phyloP scores from a whole-genome alignment of 768 basidiomycete species.

The Suillus alpinus region DNA sequence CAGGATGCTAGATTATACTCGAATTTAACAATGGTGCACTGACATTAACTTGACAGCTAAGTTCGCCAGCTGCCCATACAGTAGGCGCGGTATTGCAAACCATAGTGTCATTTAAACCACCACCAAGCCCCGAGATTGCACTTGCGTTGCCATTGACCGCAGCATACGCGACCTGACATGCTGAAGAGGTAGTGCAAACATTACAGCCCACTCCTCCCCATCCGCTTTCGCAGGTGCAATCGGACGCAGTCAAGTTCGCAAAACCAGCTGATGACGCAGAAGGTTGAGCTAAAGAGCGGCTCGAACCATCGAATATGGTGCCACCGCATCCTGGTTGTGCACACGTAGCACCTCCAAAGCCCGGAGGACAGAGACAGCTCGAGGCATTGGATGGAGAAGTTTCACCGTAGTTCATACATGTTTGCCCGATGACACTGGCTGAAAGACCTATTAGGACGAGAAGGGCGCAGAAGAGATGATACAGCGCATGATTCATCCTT shows the following conservation, averaged over 20 bases:
- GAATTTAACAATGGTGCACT: slow-evolving; percentile 26
- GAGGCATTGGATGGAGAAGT: slow-evolving; percentile 13
- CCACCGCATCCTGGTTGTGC: slow-evolving; percentile 75
- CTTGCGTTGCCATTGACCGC: slow-evolving; percentile 37
- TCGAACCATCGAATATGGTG: slow-evolving; percentile 70
- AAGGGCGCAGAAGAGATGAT: slow-evolving; percentile 7
- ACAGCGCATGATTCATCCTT: neutral
- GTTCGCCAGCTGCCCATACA: slow-evolving; percentile 77
- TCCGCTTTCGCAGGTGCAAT: slow-evolving; percentile 68
- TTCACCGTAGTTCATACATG: slow-evolving; percentile 25
- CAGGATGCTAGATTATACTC: neutral
- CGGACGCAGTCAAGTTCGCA: slow-evolving; percentile 63
- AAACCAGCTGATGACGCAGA: slow-evolving; percentile 39
- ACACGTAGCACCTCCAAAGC: slow-evolving; percentile 75
- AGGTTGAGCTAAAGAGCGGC: slow-evolving; percentile 47
- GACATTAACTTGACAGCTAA: slow-evolving; percentile 84
- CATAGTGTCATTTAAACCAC: slow-evolving; percentile 58
- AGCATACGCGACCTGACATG: slow-evolving; percentile 66
- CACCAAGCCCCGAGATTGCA: slow-evolving; percentile 26
- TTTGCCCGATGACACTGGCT: slow-evolving; percentile 19
- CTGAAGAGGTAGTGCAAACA: slow-evolving; percentile 65
- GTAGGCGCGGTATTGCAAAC: slow-evolving; percentile 67
- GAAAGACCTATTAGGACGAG: slow-evolving; percentile 9
- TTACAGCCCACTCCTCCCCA: slow-evolving; percentile 82
- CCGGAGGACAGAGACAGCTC: slow-evolving; percentile 73